Conservation (phyloP, 352 stramenopile species). For the Halophytophthora batemanensis region DNA sequence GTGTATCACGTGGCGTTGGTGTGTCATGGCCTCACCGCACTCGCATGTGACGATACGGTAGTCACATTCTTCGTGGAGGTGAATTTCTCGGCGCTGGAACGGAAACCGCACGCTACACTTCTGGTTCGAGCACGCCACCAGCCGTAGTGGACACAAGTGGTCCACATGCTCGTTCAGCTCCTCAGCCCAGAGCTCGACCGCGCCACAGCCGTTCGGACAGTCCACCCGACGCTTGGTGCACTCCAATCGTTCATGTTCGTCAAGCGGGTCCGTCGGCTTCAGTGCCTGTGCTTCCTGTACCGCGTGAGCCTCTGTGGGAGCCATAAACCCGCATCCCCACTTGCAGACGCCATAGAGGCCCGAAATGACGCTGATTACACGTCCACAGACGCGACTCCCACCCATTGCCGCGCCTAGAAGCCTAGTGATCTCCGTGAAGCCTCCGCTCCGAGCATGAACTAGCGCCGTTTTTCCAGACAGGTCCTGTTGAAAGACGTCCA, state of each 20-base stretch:
- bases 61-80: constrained; percentile 42
- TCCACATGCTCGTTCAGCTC: constrained; percentile 31
- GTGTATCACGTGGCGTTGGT: constrained; percentile 51
- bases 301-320: constrained; percentile 20
- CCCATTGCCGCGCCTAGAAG: constrained; percentile 46
- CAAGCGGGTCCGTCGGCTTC: constrained; percentile 33
- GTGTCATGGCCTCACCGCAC: constrained; percentile 58
- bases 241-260: constrained; percentile 35
- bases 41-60: constrained; percentile 42
- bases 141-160: constrained; percentile 34
- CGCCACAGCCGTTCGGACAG: constrained; percentile 29
- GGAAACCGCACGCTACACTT: constrained; percentile 42
- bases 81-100: constrained; percentile 16
- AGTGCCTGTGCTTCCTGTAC: constrained; percentile 25
- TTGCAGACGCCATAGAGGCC: constrained; percentile 55
- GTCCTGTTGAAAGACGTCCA: constrained; percentile 40
- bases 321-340: constrained; percentile 66
- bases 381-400: constrained; percentile 25
- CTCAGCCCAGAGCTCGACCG: constrained; percentile 41
- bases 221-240: constrained; percentile 52
- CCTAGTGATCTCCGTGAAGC: constrained; percentile 28
- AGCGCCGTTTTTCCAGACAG: constrained; percentile 35
- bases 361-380: constrained; percentile 31
- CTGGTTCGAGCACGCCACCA: constrained; percentile 37
- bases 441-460: constrained; percentile 28